Evolutionary conservation across 2,329 filamentous ascomycete genomes (phyloP), one percentile per base, ranked within the genome.

Genomic region (Pyrenophora seminiperda): DNA sequence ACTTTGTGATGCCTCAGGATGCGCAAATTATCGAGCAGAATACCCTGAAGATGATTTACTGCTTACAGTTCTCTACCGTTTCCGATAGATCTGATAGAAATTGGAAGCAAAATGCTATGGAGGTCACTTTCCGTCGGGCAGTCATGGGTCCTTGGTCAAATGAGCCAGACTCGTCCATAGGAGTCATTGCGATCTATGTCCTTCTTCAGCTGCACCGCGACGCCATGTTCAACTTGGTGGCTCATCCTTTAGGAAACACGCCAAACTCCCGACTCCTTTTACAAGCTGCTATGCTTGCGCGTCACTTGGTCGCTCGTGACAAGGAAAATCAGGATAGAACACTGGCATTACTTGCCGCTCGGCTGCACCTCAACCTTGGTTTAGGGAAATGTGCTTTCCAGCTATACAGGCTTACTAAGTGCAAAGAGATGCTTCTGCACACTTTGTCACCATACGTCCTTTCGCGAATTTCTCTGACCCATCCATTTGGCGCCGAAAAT

Each of bases 371-470:
- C 9, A 61, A 63, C 14, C 58, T 70, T 11, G 70, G 70, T 10
- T 53, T 72, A 1, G 65, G 62, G 15, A 66, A 59, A 18, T 51
- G 62, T 27, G 68, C 68, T 13, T 69, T 70, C 38, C 54, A 63
- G 9, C 53, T 68, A 14, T 72, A 65, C 43, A 47, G 43, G 13
- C 46, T 63, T 29, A 59, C 58, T 2, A 63, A 62, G 30, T 60
- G 66, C 24, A 73, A 73, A 45, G 68, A 72, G 37, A 70, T 73
- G 60, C 56, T 73, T 3, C 40, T 68, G 9, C 67, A 72, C 33
- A 72, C 64, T 3, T 19, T 69, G 11, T 68, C 70, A 7, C 65
- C 67, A 27, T 57, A 60, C 15, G 50, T 71, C 1, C 54, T 73
- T 10, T 62, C 64, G 7, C 63, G 65, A 2, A 71, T 72, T 19